Conservation (phyloP, 257 asterid species). For the Gentiana macrophylla region DNA sequence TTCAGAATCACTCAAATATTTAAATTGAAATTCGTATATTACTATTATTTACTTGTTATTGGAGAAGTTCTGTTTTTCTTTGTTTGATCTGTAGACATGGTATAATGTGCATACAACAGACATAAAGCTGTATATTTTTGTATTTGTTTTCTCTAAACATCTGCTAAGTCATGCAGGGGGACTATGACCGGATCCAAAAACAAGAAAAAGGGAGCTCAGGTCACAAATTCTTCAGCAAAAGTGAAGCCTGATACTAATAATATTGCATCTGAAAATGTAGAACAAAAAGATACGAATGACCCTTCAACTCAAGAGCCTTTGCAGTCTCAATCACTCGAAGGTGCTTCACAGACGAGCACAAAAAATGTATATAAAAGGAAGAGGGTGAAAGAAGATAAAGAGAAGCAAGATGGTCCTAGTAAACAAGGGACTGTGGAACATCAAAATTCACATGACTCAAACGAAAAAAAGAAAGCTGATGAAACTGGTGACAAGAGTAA, state of each 20-base stretch:
- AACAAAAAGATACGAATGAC: constrained; percentile 19
- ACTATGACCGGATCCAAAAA: constrained; percentile 31
- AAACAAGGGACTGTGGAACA: constrained; percentile 11
- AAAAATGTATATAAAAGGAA: constrained; percentile 25
- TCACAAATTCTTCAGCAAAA: constrained; percentile 18
- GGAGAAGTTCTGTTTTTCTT: too few species aligned
- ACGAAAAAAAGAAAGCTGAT: constrained; percentile 16
- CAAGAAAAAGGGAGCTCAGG: constrained; percentile 12
- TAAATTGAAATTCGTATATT: too few species aligned
- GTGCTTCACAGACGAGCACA: constrained; percentile 12
- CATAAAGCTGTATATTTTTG: too few species aligned
- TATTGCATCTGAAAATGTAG: constrained; percentile 10
- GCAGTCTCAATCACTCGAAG: constrained; percentile 25
- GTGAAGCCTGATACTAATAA: constrained; percentile 9
- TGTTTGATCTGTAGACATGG: too few species aligned
- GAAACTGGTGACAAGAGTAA: constrained; percentile 18
- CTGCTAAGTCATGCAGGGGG: background rate
- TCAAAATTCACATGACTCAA: constrained; percentile 9
- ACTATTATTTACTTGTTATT: too few species aligned
- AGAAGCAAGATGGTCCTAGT: constrained; percentile 18
- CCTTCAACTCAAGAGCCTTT: constrained; percentile 22
- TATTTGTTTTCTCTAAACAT: too few species aligned
- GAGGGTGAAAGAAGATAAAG: constrained; percentile 17
- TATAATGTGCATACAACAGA: too few species aligned
- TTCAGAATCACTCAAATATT: too few species aligned